These are phyloP conservation scores for Verticillium dahliae DNA, from an alignment of 2,329 filamentous ascomycete genomes.

Conservation along the genomic window DNA sequence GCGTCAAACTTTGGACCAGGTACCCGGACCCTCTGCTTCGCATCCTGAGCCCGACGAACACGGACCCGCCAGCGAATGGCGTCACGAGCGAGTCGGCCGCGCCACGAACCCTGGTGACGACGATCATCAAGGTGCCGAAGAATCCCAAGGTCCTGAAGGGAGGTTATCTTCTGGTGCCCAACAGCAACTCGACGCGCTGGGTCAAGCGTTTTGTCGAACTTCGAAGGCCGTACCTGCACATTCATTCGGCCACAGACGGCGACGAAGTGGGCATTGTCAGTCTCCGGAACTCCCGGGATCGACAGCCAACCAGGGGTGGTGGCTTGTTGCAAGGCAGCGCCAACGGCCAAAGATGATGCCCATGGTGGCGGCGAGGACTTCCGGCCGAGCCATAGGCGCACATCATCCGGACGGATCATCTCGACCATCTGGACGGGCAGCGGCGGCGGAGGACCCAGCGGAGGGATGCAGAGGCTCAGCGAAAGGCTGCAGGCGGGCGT, in stretches of 20 bases:
- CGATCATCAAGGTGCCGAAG: conserved; percentile 71
- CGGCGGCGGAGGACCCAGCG: conserved; percentile 25
- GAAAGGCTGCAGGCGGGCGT: conserved; percentile 63
- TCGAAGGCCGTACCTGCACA: conserved; percentile 82
- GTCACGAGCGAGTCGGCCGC: conserved; percentile 37
- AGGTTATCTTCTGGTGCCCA: conserved; percentile 81
- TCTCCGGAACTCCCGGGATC: conserved; percentile 81
- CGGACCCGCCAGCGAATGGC: conserved; percentile 63
- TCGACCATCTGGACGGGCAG: conserved; percentile 49
- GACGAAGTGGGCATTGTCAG: conserved; percentile 90
- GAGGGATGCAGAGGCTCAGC: conserved; percentile 46
- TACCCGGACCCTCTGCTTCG: conserved; percentile 49
- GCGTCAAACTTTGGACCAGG: conserved; percentile 58
- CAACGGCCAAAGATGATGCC: conserved; percentile 22
- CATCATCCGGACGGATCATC: conserved; percentile 44
- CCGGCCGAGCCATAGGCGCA: conserved; percentile 40
- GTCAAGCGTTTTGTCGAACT: conserved; percentile 90
- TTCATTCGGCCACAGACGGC: conserved; percentile 78
- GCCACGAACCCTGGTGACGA: conserved; percentile 64
- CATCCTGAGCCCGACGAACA: conserved; percentile 55
- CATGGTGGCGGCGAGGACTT: conserved; percentile 26
- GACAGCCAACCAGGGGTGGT: conserved; percentile 88
- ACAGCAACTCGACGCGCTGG: conserved; percentile 77
- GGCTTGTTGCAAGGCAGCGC: conserved; percentile 55
- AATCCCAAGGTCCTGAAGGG: conserved; percentile 77